These are phyloP conservation scores for Suillus occidentalis DNA, from an alignment of 768 basidiomycete genomes.

Conservation along the genomic window DNA sequence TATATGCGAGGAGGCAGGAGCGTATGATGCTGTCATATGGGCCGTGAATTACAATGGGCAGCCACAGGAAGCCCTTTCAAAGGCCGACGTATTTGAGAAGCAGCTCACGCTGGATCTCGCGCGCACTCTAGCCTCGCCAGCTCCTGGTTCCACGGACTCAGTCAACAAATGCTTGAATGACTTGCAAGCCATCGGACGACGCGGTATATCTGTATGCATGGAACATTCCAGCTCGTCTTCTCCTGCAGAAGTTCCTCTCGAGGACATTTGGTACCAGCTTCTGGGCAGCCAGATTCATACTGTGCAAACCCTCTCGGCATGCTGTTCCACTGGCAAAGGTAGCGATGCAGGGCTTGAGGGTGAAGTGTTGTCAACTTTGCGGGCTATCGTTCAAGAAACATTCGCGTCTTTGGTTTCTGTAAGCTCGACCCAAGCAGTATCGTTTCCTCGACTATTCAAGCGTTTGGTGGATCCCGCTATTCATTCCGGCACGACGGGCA, in stretches of 20 bases:
- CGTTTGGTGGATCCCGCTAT: slow-evolving; percentile 79
- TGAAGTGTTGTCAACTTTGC: slow-evolving; percentile 51
- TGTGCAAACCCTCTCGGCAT: slow-evolving; percentile 67
- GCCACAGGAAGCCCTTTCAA: slow-evolving; percentile 62
- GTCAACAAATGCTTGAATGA: slow-evolving; percentile 43
- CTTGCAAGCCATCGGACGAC: slow-evolving; percentile 57
- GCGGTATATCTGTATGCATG: slow-evolving; percentile 69
- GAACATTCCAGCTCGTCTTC: slow-evolving; percentile 53
- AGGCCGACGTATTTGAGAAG: slow-evolving; percentile 60
- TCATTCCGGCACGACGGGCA: slow-evolving; percentile 47
- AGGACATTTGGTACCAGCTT: slow-evolving; percentile 90
- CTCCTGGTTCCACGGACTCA: slow-evolving; percentile 19
- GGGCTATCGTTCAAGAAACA: slow-evolving; percentile 78
- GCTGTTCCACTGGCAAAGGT: slow-evolving; percentile 28
- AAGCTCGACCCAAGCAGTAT: slow-evolving; percentile 74
- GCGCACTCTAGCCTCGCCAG: slow-evolving; percentile 31
- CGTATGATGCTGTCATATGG: slow-evolving; percentile 84
- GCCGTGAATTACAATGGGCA: slow-evolving; percentile 63
- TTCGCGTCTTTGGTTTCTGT: slow-evolving; percentile 84
- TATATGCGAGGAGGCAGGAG: slow-evolving; percentile 65
- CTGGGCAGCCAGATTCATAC: slow-evolving; percentile 79
- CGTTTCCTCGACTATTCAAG: slow-evolving; percentile 92
- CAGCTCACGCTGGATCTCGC: slow-evolving; percentile 47
- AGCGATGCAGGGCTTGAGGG: slow-evolving; percentile 23
- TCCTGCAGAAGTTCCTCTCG: slow-evolving; percentile 48